phyloP scores from a whole-genome alignment of 2,329 filamentous ascomycete genomes.

The Claviceps monticola region DNA sequence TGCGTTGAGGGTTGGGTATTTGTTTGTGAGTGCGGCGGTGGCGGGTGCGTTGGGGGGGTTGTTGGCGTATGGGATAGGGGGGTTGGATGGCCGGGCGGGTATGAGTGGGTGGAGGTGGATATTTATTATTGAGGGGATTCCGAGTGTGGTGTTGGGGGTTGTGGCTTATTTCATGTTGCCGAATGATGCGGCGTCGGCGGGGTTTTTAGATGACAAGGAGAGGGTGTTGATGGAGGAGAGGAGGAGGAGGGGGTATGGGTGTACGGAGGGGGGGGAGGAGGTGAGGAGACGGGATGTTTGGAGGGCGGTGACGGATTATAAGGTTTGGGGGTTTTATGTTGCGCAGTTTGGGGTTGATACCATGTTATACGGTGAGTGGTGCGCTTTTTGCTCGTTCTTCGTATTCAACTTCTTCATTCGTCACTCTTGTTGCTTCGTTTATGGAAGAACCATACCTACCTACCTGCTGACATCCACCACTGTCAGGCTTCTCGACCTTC shows the following conservation, averaged over 20 bases:
- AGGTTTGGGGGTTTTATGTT: slow-evolving; percentile 55
- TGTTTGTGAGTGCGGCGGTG: slow-evolving; percentile 57
- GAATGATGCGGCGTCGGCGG: slow-evolving; percentile 35
- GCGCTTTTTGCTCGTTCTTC: neutral
- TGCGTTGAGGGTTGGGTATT: slow-evolving; percentile 56
- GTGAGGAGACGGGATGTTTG: slow-evolving; percentile 47
- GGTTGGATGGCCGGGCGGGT: slow-evolving; percentile 51
- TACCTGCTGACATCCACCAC: neutral
- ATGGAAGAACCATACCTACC: too few relatives aligned
- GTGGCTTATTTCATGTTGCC: slow-evolving; percentile 21
- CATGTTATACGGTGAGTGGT: slow-evolving; percentile 48
- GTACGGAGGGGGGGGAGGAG: slow-evolving; percentile 29
- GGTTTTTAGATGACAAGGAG: slow-evolving; percentile 43
- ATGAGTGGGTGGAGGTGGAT: slow-evolving; percentile 61
- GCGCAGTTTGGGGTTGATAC: slow-evolving; percentile 62
- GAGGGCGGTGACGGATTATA: slow-evolving; percentile 60
- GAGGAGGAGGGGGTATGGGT: slow-evolving; percentile 29
- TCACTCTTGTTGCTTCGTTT: neutral
- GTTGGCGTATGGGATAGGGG: slow-evolving; percentile 58
- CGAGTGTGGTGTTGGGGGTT: slow-evolving; percentile 24
- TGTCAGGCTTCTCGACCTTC: slow-evolving; percentile 56
- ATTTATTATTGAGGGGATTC: slow-evolving; percentile 39
- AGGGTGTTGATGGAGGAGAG: slow-evolving; percentile 48
- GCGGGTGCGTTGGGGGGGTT: slow-evolving; percentile 61
- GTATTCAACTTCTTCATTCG: too few relatives aligned